These are phyloP conservation scores for Deinandra increscens DNA, from an alignment of 129 eudicot genomes.

Conservation along the genomic window DNA sequence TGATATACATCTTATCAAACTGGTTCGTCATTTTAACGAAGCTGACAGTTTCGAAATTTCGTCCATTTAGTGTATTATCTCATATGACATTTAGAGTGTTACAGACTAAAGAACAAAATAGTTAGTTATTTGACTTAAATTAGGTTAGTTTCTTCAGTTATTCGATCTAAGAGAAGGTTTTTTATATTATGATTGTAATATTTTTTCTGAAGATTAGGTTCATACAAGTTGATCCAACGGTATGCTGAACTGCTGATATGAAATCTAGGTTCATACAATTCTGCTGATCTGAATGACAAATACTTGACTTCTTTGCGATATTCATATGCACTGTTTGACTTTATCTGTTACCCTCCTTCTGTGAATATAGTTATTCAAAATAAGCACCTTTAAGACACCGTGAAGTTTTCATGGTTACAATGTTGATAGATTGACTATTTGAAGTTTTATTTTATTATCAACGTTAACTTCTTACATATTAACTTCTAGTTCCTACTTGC, in stretches of 20 bases:
- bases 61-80: not conserved
- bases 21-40: not conserved
- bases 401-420: constrained; percentile 3
- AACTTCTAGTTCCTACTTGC: constrained; percentile 18
- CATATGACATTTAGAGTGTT: not conserved
- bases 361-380: constrained; percentile 3
- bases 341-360: not conserved
- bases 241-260: not conserved
- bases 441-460: not conserved
- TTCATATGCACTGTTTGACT: not conserved
- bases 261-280: not conserved
- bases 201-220: not conserved
- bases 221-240: not conserved
- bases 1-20: not conserved
- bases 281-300: not conserved
- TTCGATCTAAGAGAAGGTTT: not conserved
- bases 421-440: not conserved
- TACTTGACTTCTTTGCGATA: not conserved
- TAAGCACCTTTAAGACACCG: not conserved
- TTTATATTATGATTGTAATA: not conserved
- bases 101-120: not conserved
- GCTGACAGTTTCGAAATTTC: not conserved
- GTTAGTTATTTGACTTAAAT: not conserved
- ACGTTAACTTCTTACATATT: not conserved
- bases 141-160: not conserved